Evolutionary conservation across 306 rosid genomes (phyloP), one percentile per base, ranked within the genome.

Genomic region (Medicago lupulina): DNA sequence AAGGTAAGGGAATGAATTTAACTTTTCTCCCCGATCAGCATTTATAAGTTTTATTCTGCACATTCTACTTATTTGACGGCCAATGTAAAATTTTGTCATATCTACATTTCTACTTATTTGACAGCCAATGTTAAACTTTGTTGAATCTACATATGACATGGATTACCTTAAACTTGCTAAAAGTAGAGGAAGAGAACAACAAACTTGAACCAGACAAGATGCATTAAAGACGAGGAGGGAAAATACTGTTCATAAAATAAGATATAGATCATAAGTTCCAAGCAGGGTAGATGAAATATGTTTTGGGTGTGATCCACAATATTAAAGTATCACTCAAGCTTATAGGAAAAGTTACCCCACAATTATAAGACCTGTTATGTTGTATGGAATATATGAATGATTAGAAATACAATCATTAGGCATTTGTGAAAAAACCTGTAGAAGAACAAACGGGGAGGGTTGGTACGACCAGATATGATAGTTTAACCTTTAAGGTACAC

Each of bases 1-100:
- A 90, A 86, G 97, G 98, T 90, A 83, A 85, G 77, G 39, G 55
- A 23, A 61, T 25, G 36, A 36, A 17, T 47, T 44, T 73, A 21
- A 62, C 34, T 47, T 28, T 69, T 61, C 49, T 4, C 23, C 12
- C 47, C 23, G 65, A 44, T 9, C 41, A 36, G 10, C 18, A 28
- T 34, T 25, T 10, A 18, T 39, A 51, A 12, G 9, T 77, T 36
- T n/a, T 68, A 2, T n/a, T n/a, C n/a, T n/a, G n/a, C n/a, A n/a
- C n/a, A n/a, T n/a, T n/a, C n/a, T n/a, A n/a, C n/a, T n/a, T n/a
- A n/a, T n/a, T n/a, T n/a, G n/a, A n/a, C 55, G 44, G 18, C 39
- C 54, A 43, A 19, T 21, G 14, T 43, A 21, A 67, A 67, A 21
- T 7, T 43, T 21, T 67, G 40, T 8, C 11, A 14, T 40, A 65